phyloP scores from a whole-genome alignment of 306 rosid genomes.

The Cicer yamashitae region DNA sequence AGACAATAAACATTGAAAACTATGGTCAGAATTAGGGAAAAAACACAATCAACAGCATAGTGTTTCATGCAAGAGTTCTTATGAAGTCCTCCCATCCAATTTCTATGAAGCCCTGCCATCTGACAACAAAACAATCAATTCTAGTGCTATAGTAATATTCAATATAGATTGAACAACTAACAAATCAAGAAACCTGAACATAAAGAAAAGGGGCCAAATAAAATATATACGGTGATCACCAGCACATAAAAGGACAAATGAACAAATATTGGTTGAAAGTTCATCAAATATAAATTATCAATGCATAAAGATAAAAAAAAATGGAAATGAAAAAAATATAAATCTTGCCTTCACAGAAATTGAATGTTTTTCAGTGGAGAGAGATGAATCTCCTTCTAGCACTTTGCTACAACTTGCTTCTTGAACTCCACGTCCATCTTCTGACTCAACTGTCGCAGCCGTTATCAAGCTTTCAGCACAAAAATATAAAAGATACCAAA shows the following conservation, averaged over 20 bases:
- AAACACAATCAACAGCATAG: conserved; percentile 2
- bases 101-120: conserved; percentile 9
- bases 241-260: conserved; percentile 13
- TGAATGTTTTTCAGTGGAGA: conserved; percentile 60
- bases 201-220: conserved; percentile 10
- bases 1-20: neutral
- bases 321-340: conserved; percentile 13
- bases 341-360: conserved; percentile 69
- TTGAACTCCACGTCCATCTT: conserved; percentile 49
- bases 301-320: conserved; percentile 6
- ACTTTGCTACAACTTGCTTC: conserved; percentile 50
- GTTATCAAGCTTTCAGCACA: conserved; percentile 45
- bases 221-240: conserved; percentile 9
- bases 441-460: conserved; percentile 49
- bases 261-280: conserved; percentile 22
- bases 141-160: conserved; percentile 5
- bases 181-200: conserved; percentile 9
- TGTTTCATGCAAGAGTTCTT: conserved; percentile 29
- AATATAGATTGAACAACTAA: conserved; percentile 18
- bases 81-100: conserved; percentile 6
- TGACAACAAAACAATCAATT: conserved; percentile 14
- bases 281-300: conserved; percentile 30
- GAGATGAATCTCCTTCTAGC: conserved; percentile 56
- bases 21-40: neutral
- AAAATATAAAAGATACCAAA: conserved; percentile 17